Percentiles rank a stretch among this genome's conserved stretches.
phyloP scores from a whole-genome alignment of 371 early-diverging fungal species.

The Syncephalastrum contaminatum region DNA sequence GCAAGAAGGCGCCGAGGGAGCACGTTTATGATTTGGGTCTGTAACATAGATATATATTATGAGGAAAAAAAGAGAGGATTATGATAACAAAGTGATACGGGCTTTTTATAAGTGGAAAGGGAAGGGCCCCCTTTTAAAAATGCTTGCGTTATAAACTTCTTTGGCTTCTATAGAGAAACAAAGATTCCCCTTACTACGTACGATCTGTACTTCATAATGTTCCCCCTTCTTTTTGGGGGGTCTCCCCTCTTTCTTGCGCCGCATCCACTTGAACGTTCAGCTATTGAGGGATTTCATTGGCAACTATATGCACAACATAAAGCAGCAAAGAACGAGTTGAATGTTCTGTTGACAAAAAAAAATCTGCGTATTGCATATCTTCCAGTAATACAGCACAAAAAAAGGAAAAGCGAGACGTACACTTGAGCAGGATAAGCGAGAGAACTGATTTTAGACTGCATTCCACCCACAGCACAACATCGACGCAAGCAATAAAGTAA shows the following conservation, averaged over 20 bases:
- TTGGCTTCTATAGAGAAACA: constrained; percentile 14
- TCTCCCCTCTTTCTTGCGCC: no score
- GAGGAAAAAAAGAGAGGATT: constrained; percentile 6
- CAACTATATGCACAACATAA: no score
- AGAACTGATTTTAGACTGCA: neutral
- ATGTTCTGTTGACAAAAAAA: constrained; percentile 1
- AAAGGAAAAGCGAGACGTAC: neutral
- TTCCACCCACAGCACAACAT: neutral
- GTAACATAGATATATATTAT: constrained; percentile 26
- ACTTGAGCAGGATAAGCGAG: neutral
- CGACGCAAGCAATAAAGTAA: no score
- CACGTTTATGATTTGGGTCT: constrained; percentile 42
- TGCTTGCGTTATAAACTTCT: constrained; percentile 10
- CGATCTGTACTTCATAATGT: no score
- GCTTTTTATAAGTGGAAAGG: constrained; percentile 4
- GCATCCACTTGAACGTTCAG: no score
- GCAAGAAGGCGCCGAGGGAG: constrained; percentile 38
- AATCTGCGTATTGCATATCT: constrained; percentile 5
- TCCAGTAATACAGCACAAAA: constrained; percentile 2
- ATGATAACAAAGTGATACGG: constrained; percentile 1
- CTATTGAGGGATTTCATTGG: no score
- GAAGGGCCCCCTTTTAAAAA: neutral
- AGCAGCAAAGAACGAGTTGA: no score
- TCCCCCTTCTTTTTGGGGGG: no score
- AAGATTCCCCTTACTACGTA: no score